Evolutionary conservation across 78 protist genomes (phyloP).

Genomic region (Guillardia theta): DNA sequence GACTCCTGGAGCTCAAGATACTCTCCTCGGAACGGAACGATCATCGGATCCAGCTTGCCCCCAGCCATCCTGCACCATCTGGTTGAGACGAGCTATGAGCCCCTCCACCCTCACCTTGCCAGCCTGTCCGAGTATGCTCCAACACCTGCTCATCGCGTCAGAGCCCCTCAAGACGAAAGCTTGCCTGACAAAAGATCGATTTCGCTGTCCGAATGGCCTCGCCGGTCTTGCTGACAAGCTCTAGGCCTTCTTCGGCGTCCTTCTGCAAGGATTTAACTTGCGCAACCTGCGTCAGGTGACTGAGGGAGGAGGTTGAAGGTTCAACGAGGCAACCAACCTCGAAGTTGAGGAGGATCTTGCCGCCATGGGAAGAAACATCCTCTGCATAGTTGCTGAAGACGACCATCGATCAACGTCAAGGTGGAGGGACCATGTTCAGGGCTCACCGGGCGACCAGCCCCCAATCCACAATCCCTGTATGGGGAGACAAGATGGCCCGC

Average conservation of each 20-base stretch:
- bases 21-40: conserved; percentile 27
- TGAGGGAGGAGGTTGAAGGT: too few species aligned
- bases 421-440: too few species aligned
- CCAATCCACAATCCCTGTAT: conserved; percentile 33
- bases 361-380: background rate
- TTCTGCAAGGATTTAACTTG: too few species aligned
- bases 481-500: conserved; percentile 16
- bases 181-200: too few species aligned
- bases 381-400: background rate
- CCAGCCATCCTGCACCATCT: too few species aligned
- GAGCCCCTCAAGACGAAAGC: too few species aligned
- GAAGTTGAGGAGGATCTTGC: background rate
- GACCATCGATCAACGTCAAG: too few species aligned
- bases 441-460: conserved; percentile 36
- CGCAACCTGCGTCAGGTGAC: too few species aligned
- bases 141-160: too few species aligned
- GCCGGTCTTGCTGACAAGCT: background rate
- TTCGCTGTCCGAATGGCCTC: background rate
- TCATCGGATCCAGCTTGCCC: conserved; percentile 11
- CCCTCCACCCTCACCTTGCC: background rate
- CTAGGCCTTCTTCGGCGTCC: background rate
- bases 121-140: conserved; percentile 23
- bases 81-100: too few species aligned
- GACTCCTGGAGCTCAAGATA: conserved; percentile 19
- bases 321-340: background rate